Base-by-base conservation (phyloP, 495 filamentous ascomycete species). In the Hypoxylon perforatum region DNA sequence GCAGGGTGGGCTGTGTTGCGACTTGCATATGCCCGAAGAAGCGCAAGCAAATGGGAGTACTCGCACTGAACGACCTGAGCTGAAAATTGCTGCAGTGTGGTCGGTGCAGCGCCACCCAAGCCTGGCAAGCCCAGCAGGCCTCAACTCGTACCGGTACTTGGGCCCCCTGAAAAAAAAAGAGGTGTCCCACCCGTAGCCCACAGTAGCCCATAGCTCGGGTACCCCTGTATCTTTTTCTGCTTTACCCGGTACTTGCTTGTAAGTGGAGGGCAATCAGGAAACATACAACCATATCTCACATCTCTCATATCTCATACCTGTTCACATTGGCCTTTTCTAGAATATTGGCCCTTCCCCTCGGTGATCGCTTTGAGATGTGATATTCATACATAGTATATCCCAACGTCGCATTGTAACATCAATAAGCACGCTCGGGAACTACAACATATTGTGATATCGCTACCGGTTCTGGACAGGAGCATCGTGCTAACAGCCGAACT, bases 71-170 rank as follows among this genome's bases (percentile, higher is more conserved):
- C 73, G 46, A 74, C 65, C 64, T 45, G 71, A 82, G 80, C 80
- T 82, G 80, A 81, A 82, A 80, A 74, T 69, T 74, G 77, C 75
- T 78, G 77, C 70, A 75, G 73, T 74, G 63, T 75, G 66, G 72
- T 65, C 77, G 62, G 67, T 72, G 76, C 74, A 77, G 74, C 76
- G 77, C 76, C 79, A 77, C 76, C 54, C 41, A 19, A 56, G 58
- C 63, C 52, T n/a, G n/a, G n/a, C n/a, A n/a, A n/a, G n/a, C n/a
- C n/a, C n/a, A n/a, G n/a, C n/a, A n/a, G n/a, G n/a, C n/a, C n/a
- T n/a, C n/a, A 10, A 39, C 44, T 33, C 46, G 69, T 70, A 70
- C 63, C 59, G 59, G 51, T 67, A 70, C 62, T 53, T 68, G 28
- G 12, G 38, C 54, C 52, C 41, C 36, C 51, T 4, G 15, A 35